Evolutionary conservation across 106 monocot genomes (phyloP), one percentile per base, ranked within the genome.

Genomic region (Hemerocallis citrina): DNA sequence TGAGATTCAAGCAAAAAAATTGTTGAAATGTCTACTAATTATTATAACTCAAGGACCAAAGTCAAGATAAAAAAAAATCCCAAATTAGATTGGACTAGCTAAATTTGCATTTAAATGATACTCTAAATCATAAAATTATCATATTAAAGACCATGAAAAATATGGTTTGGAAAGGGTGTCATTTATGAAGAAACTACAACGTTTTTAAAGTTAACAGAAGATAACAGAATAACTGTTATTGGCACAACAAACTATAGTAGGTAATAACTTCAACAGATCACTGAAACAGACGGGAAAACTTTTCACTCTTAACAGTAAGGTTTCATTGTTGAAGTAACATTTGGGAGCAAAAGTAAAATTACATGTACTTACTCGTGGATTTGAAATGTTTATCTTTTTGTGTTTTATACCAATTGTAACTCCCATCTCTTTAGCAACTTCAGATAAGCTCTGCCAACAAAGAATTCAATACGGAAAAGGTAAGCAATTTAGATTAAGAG

Each of bases 331-430:
- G n/a, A n/a, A n/a, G n/a, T n/a, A n/a, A n/a, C n/a, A n/a, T n/a
- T n/a, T 27, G 22, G 9, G 22, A 17, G 14, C 2, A 51, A 35
- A 17, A 14, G 12, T 27, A 13, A 71, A 19, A 52, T n/a, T n/a
- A n/a, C n/a, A 66, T 56, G 21, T 55, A 74, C 77, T 84, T 57
- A 98, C 98, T 38, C 98, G 68, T 31, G 98, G 75, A 68, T 92
- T 77, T 35, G 98, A 98, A 58, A 98, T 88, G 68, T 98, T 98
- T 34, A 98, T 98, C 77, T 98, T 98, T 68, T 98, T 98, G 39
- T 98, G 98, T 68, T 98, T 98, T 63, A 98, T 61, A 41, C 77
- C 82, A 55, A 98, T 37, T 66, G 68, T 64, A 68, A 98, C 64
- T 40, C 91, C 88, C 73, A 98, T 31, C 16, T 85, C 88, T 54